Conservation (phyloP, 805 yeast genomes). For the Starmerella davenportii region DNA sequence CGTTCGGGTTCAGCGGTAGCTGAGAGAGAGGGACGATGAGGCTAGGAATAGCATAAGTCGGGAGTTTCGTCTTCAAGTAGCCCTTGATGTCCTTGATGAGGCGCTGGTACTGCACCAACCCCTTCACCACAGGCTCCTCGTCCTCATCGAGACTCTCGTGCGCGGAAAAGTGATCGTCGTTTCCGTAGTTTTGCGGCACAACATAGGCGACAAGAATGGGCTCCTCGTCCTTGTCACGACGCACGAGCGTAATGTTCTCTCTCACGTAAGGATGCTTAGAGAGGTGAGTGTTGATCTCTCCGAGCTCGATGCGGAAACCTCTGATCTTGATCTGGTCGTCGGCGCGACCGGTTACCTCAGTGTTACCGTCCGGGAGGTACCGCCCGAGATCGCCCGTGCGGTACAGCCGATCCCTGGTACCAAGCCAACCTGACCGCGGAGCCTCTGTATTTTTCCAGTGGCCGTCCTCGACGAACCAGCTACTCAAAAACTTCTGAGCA, state of each 20-base stretch:
- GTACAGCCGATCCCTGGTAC: conserved; percentile 89
- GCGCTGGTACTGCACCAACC: conserved; percentile 56
- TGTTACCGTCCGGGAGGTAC: conserved; percentile 90
- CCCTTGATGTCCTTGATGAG: conserved; percentile 64
- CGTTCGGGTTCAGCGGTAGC: conserved; percentile 91
- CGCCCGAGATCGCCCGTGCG: conserved; percentile 97
- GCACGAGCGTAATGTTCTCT: conserved; percentile 81
- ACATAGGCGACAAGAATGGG: conserved; percentile 79
- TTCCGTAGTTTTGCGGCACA: conserved; percentile 52
- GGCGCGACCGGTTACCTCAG: conserved; percentile 96
- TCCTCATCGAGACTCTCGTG: conserved; percentile 27
- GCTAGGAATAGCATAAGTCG: conserved; percentile 85
- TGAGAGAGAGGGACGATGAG: conserved; percentile 71
- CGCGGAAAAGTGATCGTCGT: conserved; percentile 28
- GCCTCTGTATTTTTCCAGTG: conserved; percentile 32
- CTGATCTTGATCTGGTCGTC: conserved; percentile 97
- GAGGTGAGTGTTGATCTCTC: conserved; percentile 93
- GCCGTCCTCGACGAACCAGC: conserved; percentile 67
- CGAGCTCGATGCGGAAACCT: conserved; percentile 95
- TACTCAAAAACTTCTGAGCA: conserved; percentile 67
- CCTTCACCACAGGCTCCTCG: conserved; percentile 40
- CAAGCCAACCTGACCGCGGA: conserved; percentile 50
- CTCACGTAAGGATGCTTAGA: conserved; percentile 85
- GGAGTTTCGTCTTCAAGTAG: conserved; percentile 74
- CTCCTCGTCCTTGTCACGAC: conserved; percentile 83